A percentile compares a stretch with the other conserved stretches of the same genome.
These are phyloP conservation scores for Coemansia erecta DNA, from an alignment of 192 early-diverging fungal genomes.

Conservation along the genomic window DNA sequence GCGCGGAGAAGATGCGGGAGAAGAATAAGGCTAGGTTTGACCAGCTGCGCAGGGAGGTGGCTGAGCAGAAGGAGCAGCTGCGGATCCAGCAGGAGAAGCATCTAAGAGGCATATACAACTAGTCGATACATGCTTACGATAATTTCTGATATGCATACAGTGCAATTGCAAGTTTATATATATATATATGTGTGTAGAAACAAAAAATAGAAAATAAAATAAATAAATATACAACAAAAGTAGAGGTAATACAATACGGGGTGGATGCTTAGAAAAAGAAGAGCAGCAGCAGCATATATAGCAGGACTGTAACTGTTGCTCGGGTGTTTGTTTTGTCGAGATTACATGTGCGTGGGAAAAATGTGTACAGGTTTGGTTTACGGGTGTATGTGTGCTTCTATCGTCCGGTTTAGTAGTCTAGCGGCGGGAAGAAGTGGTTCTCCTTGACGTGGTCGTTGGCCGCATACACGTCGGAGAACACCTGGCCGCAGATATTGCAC, in stretches of 20 bases:
- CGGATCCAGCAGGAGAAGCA: constrained; percentile 4
- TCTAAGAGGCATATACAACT: background rate
- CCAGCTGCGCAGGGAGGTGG: constrained; percentile 31
- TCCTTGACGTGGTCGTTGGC: constrained; percentile 49
- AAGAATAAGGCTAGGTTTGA: constrained; percentile 47
- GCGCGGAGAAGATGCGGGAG: constrained; percentile 19
- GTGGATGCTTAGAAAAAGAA: background rate
- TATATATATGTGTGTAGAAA: background rate
- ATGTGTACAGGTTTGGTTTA: background rate
- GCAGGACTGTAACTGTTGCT: too few relatives aligned
- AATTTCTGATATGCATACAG: background rate
- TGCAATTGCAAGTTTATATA: background rate
- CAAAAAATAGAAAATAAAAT: background rate
- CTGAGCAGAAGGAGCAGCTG: constrained; percentile 18
- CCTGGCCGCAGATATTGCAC: constrained; percentile 43
- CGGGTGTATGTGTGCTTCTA: background rate
- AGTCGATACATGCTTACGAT: too few relatives aligned
- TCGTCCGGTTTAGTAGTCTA: constrained; percentile 19
- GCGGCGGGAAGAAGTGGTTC: constrained; percentile 47
- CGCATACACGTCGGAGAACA: constrained; percentile 24
- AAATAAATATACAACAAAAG: background rate
- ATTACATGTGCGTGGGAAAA: background rate
- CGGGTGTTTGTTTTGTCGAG: too few relatives aligned
- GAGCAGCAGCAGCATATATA: too few relatives aligned
- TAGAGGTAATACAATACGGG: constrained; percentile 1